Evolutionary conservation across 1,284 basidiomycete species (phyloP), one percentile per base, ranked within the genome.

Genomic region (Pyrrhoderma noxium): DNA sequence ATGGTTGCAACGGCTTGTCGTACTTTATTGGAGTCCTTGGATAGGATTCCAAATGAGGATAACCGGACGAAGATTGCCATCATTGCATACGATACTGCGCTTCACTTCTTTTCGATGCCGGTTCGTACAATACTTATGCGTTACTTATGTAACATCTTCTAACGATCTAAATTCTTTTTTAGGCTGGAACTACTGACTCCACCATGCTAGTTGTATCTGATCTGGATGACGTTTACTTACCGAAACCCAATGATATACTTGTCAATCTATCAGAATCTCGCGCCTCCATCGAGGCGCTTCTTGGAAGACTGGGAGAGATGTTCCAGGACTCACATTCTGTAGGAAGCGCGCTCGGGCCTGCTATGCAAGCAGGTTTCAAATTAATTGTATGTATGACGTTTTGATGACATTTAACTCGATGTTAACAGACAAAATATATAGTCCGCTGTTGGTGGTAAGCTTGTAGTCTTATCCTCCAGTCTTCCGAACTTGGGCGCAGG

Each of bases 1-100:
- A 98, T 99, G 94, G 92, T 98, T 35, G 94, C 95, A 14, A 97
- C 94, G 47, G 95, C 95, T 16, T 96, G 93, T 2, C 81, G 93
- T 44, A 94, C 96, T 3, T 90, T 99, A 57, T 78, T 97, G 48
- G 95, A 98, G 70, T 93, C 88, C 59, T 75, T 99, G 52, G 95
- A 97, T 60, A 85, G 92, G 49, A 84, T 99, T 58, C 96, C 96
- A 35, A 95, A 99, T 68, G 89, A 92, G 57, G 94, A 96, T 64
- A 79, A 83, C 55, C 79, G 96, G 56, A 95, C 94, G 43, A 96
- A 95, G 70, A 77, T 98, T 48, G 86, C 90, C 19, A 84, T 99
- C 61, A 85, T 99, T 62, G 93, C 86, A 51, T 96, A 93, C 59
- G 95, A 99, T 62, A 82, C 84, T 7, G 88, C 91, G 3, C 71